phyloP scores from a whole-genome alignment of 805 yeast genomes.

The Komagataella phaffii region DNA sequence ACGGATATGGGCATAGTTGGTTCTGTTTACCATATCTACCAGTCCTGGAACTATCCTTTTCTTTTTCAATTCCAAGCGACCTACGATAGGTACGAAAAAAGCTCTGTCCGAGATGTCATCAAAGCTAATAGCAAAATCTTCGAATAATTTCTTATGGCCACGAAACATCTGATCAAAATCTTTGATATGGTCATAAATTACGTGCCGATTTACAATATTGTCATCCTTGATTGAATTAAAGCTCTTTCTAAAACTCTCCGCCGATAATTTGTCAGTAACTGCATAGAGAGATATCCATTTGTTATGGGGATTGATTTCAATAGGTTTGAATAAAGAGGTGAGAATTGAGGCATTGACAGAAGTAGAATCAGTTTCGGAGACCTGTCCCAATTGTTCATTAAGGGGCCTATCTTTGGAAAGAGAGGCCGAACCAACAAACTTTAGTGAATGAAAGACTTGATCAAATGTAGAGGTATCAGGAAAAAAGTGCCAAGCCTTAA shows the following conservation, averaged over 20 bases:
- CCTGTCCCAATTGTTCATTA: constrained; percentile 14
- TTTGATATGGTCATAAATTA: constrained; percentile 47
- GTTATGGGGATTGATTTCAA: constrained; percentile 47
- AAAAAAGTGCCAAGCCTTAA: constrained; percentile 61
- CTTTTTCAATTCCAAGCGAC: constrained; percentile 71
- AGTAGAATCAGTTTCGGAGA: constrained; percentile 17
- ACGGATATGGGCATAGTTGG: constrained; percentile 49
- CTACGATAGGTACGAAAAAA: constrained; percentile 64
- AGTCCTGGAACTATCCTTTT: constrained; percentile 59
- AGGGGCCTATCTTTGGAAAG: constrained; percentile 19
- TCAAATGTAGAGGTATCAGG: constrained; percentile 93
- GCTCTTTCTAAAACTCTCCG: constrained; percentile 7
- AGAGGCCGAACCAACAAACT: constrained; percentile 47
- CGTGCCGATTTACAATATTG: constrained; percentile 25
- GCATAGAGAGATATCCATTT: constrained; percentile 66
- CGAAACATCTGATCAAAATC: constrained; percentile 66
- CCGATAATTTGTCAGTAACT: constrained; percentile 27
- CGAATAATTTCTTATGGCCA: constrained; percentile 25
- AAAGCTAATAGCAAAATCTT: constrained; percentile 61
- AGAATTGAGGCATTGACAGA: constrained; percentile 28
- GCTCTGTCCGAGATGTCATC: constrained; percentile 43
- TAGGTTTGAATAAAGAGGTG: constrained; percentile 62
- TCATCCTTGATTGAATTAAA: constrained; percentile 31
- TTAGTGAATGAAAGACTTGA: constrained; percentile 51
- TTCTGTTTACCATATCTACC: constrained; percentile 38